A percentile compares a stretch with the other conserved stretches of the same genome.
Evolutionary conservation across 352 stramenopile species (phyloP).

Genomic region (Nothophytophthora sp.): DNA sequence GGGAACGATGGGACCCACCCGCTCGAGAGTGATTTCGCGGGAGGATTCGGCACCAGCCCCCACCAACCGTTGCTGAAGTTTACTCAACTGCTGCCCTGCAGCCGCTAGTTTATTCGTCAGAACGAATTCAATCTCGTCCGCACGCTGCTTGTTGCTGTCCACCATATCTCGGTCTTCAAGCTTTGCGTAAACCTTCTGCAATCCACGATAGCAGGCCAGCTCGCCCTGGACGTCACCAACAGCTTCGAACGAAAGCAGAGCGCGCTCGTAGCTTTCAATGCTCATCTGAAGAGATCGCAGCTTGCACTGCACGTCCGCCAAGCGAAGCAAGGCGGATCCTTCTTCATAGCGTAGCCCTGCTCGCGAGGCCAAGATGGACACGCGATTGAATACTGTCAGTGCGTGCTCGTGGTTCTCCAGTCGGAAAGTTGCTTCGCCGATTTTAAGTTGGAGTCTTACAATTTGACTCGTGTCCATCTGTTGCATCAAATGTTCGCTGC

Average conservation of each 20-base stretch:
- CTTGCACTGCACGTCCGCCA: slow-evolving; percentile 40
- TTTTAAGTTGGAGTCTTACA: slow-evolving; percentile 35
- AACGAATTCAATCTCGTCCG: slow-evolving; percentile 70
- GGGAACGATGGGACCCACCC: slow-evolving; percentile 67
- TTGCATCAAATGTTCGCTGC: slow-evolving; percentile 39
- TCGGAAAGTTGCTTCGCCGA: slow-evolving; percentile 33
- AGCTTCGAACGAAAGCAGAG: slow-evolving; percentile 55
- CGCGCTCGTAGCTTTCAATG: slow-evolving; percentile 59
- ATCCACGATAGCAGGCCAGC: slow-evolving; percentile 52
- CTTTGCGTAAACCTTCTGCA: slow-evolving; percentile 47
- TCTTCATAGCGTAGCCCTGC: slow-evolving; percentile 28
- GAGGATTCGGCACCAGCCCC: slow-evolving; percentile 62
- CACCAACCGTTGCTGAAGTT: slow-evolving; percentile 59
- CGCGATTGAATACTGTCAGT: slow-evolving; percentile 45
- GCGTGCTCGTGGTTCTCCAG: slow-evolving; percentile 60
- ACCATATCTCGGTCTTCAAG: slow-evolving; percentile 60
- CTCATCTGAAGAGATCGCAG: slow-evolving; percentile 45
- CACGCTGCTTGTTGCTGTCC: slow-evolving; percentile 40
- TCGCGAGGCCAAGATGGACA: slow-evolving; percentile 37
- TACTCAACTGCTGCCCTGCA: slow-evolving; percentile 35
- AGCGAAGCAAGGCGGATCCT: slow-evolving; percentile 28
- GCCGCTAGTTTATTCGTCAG: slow-evolving; percentile 49
- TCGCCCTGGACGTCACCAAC: slow-evolving; percentile 44
- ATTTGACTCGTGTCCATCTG: slow-evolving; percentile 32
- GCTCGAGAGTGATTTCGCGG: slow-evolving; percentile 61